Base-by-base conservation (phyloP, 352 stramenopile species). In the Phytopythium oedochilum region DNA sequence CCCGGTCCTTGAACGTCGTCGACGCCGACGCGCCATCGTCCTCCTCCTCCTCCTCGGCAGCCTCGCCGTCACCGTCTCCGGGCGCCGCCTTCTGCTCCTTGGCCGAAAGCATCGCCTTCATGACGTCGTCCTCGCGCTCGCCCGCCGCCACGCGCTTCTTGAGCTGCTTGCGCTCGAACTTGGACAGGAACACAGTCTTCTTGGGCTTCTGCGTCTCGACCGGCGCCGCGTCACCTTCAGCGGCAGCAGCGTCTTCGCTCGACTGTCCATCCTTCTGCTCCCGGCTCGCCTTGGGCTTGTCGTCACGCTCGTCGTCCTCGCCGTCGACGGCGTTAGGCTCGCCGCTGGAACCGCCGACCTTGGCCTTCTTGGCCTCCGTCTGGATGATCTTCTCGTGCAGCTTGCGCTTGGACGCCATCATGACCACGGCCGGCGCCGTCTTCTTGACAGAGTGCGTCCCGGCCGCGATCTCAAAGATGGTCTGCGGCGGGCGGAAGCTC, bases 391-490 rank as follows among this genome's bases (percentile, higher is more conserved):
- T 83, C 29, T 76, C 77, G 55, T 97, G 87, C 51, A 92, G 26
- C 47, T 87, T 86, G 25, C 88, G 84, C 71, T 96, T 96, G 43
- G 73, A 86, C 26, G 86, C 68, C 88, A 97, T 96, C 81, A 94
- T 91, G 40, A 87, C 53, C 18, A 94, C 76, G 14, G 59, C 73
- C 22, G 82, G 78, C 43, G 83, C 82, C 42, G 70, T 92, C 56
- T 89, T 89, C 64, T 93, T 92, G 23, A 75, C 63, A 39, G 81
- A 89, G 49, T 92, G 80, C 25, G 80, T 71, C 29, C 89, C 91
- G 20, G 81, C 88, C 46, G 95, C 91, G 46, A 97, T 94, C 66
- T 98, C 95, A 72, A 98, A 98, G 49, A 98, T 97, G 32, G 95
- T 98, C 71, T 98, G 92, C 54, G 94, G 93, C 15, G 95, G 95